Conservation (phyloP, 345 rosid genomes). For the Anastatica hierochuntica region DNA sequence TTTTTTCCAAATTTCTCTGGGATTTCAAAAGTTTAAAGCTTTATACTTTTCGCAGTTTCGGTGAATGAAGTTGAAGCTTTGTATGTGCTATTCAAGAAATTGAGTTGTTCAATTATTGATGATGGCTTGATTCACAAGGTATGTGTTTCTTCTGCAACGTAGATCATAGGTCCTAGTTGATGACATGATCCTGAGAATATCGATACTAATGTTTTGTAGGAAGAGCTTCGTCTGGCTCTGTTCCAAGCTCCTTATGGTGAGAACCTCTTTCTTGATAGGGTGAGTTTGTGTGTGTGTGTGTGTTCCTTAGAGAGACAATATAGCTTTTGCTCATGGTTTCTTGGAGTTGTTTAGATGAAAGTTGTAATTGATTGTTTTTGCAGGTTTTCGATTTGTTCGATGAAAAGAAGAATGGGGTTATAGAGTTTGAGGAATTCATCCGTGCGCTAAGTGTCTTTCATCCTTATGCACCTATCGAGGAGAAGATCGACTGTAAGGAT, state of each 20-base stretch:
- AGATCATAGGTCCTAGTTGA: neutral
- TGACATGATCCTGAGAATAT: too few relatives aligned
- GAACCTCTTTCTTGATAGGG: slow-evolving; percentile 86
- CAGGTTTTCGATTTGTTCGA: slow-evolving; percentile 80
- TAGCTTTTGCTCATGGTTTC: neutral
- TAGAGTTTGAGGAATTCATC: slow-evolving; percentile 80
- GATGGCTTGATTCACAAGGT: slow-evolving; percentile 86
- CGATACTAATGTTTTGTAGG: slow-evolving; percentile 36
- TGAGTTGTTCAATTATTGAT: slow-evolving; percentile 52
- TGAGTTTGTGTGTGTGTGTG: slow-evolving; percentile 17
- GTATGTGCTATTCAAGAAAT: slow-evolving; percentile 55
- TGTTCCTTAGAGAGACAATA: neutral
- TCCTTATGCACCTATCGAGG: slow-evolving; percentile 60
- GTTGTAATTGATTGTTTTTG: slow-evolving; percentile 8
- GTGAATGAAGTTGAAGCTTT: slow-evolving; percentile 70
- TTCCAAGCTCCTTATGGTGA: slow-evolving; percentile 49
- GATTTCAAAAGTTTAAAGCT: neutral
- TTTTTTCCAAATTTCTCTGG: neutral
- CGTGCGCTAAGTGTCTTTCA: slow-evolving; percentile 72
- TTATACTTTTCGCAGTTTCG: slow-evolving; percentile 41
- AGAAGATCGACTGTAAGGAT: slow-evolving; percentile 72
- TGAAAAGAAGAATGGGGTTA: slow-evolving; percentile 78
- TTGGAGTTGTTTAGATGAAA: neutral
- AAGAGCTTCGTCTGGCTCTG: slow-evolving; percentile 77
- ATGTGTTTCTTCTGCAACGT: too few relatives aligned